A percentile compares a stretch with the other conserved stretches of the same genome.
Conservation (phyloP, 2,329 filamentous ascomycete genomes). For the Sporothrix luriei region DNA sequence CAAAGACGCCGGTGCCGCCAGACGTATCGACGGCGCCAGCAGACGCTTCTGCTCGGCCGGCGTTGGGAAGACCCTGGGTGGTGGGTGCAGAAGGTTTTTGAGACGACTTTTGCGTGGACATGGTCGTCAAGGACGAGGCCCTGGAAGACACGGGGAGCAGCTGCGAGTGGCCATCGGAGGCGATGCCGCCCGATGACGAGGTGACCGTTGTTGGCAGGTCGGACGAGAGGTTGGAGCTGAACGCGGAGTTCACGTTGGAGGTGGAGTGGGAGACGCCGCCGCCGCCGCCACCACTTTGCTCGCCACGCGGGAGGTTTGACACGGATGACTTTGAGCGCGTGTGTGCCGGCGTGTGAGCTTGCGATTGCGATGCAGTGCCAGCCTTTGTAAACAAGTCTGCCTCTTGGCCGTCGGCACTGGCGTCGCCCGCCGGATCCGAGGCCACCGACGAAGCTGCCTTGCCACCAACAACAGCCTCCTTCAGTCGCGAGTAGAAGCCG, state of each 20-base stretch:
- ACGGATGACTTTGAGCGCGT: constrained; percentile 44
- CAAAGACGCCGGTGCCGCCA: constrained; percentile 48
- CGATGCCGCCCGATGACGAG: constrained; percentile 45
- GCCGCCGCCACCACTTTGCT: constrained; percentile 30
- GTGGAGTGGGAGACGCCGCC: constrained; percentile 39
- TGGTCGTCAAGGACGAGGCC: constrained; percentile 52
- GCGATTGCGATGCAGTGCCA: constrained; percentile 38
- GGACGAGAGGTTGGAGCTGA: constrained; percentile 41
- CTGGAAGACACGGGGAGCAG: constrained; percentile 50
- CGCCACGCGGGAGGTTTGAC: constrained; percentile 39
- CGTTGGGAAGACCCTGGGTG: constrained; percentile 49
- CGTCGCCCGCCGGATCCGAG: constrained; percentile 41
- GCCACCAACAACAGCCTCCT: constrained; percentile 75
- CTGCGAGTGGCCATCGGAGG: constrained; percentile 49
- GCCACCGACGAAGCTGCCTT: constrained; percentile 37
- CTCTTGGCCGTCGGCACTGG: constrained; percentile 50
- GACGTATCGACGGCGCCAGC: constrained; percentile 50
- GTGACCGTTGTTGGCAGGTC: constrained; percentile 45
- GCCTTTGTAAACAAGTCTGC: constrained; percentile 47
- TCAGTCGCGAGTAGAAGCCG: constrained; percentile 83
- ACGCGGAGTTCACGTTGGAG: constrained; percentile 41
- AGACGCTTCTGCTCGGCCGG: constrained; percentile 48
- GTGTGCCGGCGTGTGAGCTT: constrained; percentile 29
- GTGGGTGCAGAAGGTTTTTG: constrained; percentile 46
- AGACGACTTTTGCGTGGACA: constrained; percentile 48